Base-by-base conservation (phyloP, 2,329 filamentous ascomycete species). In the Zopfia rhizophila region DNA sequence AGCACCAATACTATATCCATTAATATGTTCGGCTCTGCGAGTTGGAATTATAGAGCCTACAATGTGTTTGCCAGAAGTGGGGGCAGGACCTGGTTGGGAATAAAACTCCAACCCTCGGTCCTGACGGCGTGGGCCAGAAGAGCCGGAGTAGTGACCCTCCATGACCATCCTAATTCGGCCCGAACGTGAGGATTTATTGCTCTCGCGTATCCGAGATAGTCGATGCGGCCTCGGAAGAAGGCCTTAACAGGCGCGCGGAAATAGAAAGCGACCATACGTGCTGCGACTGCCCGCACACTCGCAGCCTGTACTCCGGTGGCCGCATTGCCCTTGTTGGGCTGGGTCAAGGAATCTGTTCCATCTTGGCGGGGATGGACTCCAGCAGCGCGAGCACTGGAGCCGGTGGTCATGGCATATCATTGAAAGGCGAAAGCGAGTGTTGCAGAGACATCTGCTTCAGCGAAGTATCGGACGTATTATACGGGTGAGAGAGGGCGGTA, bases 221-320 rank as follows among this genome's bases (percentile, higher is more conserved):
- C 92, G 54, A 97, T 91, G 47, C 92, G 80, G 1, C 90, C 92
- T 51, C 90, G 84, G 74, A 97, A 96, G 69, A 97, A 97, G 12
- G 91, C 89, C 73, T 96, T 96, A 40, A 91, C 89, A 1, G 92
- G 92, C 0, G 91, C 90, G 45, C 91, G 82, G 68, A 96, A 97
- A 51, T 96, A 97, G 62, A 96, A 96, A 17, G 91, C 87, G 42
- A 96, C 82, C 61, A 91, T 79, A 66, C 95, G 89, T 6, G 90
- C 88, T 60, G 88, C 92, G 53, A 96, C 72, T 19, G 91, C 92
- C 33, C 92, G 88, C 53, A 91, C 89, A 28, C 90, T 85, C 16
- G 91, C 91, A 4, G 91, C 91, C 16, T 90, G 91, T n/a, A 90
- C 89, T 35, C 89, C 91, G 12, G 84, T 86, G 10, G 82, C 80